Evolutionary conservation across 768 basidiomycete genomes (phyloP), one percentile per base, ranked within the genome.

Genomic region (Boletellus sp.): DNA sequence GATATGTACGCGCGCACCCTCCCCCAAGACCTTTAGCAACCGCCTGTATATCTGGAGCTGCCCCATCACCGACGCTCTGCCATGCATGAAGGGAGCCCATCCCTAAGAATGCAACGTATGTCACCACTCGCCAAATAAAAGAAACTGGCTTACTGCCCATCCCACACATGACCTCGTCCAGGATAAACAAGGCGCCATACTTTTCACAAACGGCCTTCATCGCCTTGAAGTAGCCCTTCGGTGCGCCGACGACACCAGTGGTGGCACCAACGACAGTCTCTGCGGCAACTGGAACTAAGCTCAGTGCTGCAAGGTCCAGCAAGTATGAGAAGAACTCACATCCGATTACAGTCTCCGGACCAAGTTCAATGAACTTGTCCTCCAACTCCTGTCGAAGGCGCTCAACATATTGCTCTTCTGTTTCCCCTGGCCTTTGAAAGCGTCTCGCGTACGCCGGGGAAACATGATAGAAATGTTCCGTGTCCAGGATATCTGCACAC

Each of bases 111-210:
- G 35, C 11, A 8, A 12, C 36, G 45, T 24, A 45, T 41, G 44
- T 32, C n/a, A 36, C 13, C 22, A 11, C 28, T 39, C n/a, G 24
- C 15, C 15, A 6, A 22, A 33, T 22, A 40, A 45, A n/a, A 16
- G 41, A 48, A 22, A 35, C 45, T 31, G 34, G 75, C 87, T 69
- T 63, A 86, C 90, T 81, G 50, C 91, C 90, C 86, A 93, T 91
- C 38, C 90, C 90, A 62, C 84, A 83, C 91, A 94, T 93, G 40
- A 93, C 87, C 69, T 94, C 93, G 60, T 95, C 93, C 32, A 93
- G 76, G 36, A 94, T 90, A 66, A 93, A 85, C 16, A 95, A 68
- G 36, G 62, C 74, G 35, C 75, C 85, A 57, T 77, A 85, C 67
- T 85, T 90, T 34, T 86, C 78, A 56, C 87, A 90, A 17, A 90